A percentile compares a stretch with the other conserved stretches of the same genome.
These are phyloP conservation scores for Manihot esculenta DNA, from an alignment of 441 rosid species.

Conservation along the genomic window DNA sequence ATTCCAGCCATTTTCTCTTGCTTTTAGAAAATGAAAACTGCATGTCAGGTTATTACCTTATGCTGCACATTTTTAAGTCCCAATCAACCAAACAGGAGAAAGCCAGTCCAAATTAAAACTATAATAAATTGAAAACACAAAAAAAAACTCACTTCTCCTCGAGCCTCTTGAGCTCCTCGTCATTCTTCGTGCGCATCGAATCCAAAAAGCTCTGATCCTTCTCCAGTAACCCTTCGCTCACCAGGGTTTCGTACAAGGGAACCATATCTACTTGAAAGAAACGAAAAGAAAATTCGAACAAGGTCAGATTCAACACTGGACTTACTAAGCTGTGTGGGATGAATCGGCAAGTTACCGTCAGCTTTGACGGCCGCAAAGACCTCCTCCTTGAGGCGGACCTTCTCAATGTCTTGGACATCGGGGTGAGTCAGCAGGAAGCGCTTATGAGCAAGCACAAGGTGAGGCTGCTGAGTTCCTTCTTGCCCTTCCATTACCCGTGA, in stretches of 20 bases:
- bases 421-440: constrained; percentile 76
- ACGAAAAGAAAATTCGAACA: not conserved
- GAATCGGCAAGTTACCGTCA: constrained; percentile 44
- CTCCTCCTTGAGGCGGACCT: constrained; percentile 84
- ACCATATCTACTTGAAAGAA: constrained; percentile 66
- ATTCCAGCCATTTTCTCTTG: not conserved
- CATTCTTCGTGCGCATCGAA: constrained; percentile 63
- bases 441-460: constrained; percentile 75
- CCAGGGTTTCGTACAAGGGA: constrained; percentile 82
- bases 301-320: constrained; percentile 2
- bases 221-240: constrained; percentile 59
- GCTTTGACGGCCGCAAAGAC: constrained; percentile 72
- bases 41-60: not conserved
- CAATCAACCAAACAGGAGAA: constrained; percentile 5
- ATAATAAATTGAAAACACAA: too few species aligned
- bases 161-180: constrained; percentile 79
- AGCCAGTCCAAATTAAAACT: not conserved
- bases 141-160: constrained; percentile 71
- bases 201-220: constrained; percentile 67
- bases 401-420: constrained; percentile 88
- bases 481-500: constrained; percentile 61
- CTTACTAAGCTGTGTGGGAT: not conserved
- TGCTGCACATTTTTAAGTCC: not conserved
- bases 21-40: not conserved
- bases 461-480: constrained; percentile 87